These are phyloP conservation scores for Corymbia calophylla DNA, from an alignment of 441 rosid genomes.

Conservation along the genomic window DNA sequence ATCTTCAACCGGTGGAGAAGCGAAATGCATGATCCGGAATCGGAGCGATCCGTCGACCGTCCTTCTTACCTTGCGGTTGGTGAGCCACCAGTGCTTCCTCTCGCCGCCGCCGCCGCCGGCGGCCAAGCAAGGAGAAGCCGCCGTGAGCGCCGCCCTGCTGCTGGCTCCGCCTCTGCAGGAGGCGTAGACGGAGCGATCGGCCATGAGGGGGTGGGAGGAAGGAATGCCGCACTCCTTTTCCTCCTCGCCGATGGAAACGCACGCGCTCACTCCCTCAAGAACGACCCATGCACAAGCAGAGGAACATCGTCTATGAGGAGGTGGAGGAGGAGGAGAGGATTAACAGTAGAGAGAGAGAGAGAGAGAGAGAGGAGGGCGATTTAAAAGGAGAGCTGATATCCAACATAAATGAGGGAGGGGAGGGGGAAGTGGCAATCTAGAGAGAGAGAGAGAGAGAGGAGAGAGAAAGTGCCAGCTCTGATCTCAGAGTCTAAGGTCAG, in stretches of 20 bases:
- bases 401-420: not conserved
- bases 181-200: not conserved
- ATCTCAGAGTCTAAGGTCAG: not conserved
- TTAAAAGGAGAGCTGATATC: not conserved
- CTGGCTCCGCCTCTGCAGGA: not conserved
- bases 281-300: not conserved
- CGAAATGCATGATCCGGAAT: not conserved
- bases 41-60: not conserved
- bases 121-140: not conserved
- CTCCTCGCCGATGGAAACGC: not conserved
- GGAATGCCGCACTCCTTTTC: not conserved
- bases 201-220: not conserved
- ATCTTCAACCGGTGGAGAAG: not conserved
- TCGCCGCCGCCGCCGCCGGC: slow-evolving; percentile 18
- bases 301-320: not conserved
- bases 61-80: slow-evolving; percentile 57
- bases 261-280: not conserved
- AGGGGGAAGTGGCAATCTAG: not conserved
- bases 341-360: not conserved
- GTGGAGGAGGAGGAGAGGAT: not conserved
- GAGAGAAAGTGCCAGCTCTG: not conserved
- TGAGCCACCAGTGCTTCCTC: slow-evolving; percentile 95
- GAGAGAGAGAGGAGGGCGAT: not conserved
- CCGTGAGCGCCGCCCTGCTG: not conserved
- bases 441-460: not conserved